phyloP scores from a whole-genome alignment of 768 basidiomycete species.

The Pulveroboletus sp. region DNA sequence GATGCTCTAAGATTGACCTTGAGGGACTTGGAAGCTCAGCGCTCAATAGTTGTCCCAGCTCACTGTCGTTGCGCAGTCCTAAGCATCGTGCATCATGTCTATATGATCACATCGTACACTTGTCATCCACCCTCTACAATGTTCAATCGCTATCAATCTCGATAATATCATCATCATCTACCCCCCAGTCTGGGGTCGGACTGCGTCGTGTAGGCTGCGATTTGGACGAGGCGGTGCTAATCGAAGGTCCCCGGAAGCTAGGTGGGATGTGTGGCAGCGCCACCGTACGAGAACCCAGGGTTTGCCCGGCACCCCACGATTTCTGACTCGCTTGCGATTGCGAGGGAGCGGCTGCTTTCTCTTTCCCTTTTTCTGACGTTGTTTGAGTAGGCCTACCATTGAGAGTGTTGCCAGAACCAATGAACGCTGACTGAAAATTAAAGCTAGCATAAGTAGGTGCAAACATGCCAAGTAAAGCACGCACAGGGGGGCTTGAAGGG shows the following conservation, averaged over 20 bases:
- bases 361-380: constrained; percentile 51
- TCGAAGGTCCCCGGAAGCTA: constrained; percentile 34
- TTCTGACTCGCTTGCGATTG: constrained; percentile 28
- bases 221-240: constrained; percentile 46
- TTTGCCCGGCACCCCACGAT: constrained; percentile 50
- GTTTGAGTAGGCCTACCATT: constrained; percentile 45
- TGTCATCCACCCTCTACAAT: not conserved
- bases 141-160: constrained; percentile 78
- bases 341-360: constrained; percentile 39
- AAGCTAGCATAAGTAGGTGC: not conserved
- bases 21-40: not conserved
- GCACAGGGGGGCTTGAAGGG: constrained; percentile 29
- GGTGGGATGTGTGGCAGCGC: constrained; percentile 28
- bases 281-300: constrained; percentile 39
- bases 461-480: constrained; percentile 8
- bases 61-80: not conserved
- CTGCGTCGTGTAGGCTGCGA: constrained; percentile 44
- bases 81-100: not conserved
- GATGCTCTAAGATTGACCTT: constrained; percentile 61
- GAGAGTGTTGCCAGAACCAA: constrained; percentile 67
- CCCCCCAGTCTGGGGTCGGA: constrained; percentile 78
- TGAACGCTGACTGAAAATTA: constrained; percentile 45
- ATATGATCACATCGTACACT: constrained; percentile 10
- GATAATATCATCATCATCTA: constrained; percentile 83
- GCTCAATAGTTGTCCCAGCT: not conserved